Base-by-base conservation (phyloP, 306 rosid genomes). In the Lathyrus aphaca region DNA sequence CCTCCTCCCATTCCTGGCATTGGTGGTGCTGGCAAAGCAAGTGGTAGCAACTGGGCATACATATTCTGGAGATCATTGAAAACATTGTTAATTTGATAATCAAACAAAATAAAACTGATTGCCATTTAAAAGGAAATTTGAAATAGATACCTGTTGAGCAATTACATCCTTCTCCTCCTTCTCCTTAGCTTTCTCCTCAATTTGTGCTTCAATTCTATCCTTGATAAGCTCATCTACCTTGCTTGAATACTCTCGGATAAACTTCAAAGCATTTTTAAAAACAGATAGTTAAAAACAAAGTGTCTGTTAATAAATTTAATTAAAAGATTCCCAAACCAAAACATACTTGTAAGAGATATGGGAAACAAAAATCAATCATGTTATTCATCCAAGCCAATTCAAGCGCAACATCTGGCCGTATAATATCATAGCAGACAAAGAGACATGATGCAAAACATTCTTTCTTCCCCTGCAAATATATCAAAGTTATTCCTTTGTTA, bases 371-470 rank as follows among this genome's bases (percentile, higher is more conserved):
- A 79, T 92, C 98, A 63, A 89, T 79, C 91, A 92, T 92, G 70
- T 88, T 89, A 84, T 92, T 87, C 84, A 85, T 80, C 98, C 98
- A 92, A 40, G 98, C 95, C 49, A 92, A 86, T 75, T 92, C 98
- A 53, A 92, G 92, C 53, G 87, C 96, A 71, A 90, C 82, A 44
- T 92, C 98, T 2, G 90, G 82, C 79, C 98, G 87, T 9, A 92
- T 84, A 44, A 92, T 72, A 81, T 92, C 98, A 13, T 89, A 92
- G 55, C 98, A 92, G 67, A 92, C 96, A 71, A 92, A 92, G 84
- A 92, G 95, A 82, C 98, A 92, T 14, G 98, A 89, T 2, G 98
- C 98, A 77, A 89, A 92, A 80, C 98, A 92, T 80, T 92, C 98
- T 80, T 92, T 92, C 93, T 92, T 92, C 51, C 93, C 95, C 96